Conservation (phyloP, 148 eudicot genomes). For the Vaccinium corymbosum region DNA sequence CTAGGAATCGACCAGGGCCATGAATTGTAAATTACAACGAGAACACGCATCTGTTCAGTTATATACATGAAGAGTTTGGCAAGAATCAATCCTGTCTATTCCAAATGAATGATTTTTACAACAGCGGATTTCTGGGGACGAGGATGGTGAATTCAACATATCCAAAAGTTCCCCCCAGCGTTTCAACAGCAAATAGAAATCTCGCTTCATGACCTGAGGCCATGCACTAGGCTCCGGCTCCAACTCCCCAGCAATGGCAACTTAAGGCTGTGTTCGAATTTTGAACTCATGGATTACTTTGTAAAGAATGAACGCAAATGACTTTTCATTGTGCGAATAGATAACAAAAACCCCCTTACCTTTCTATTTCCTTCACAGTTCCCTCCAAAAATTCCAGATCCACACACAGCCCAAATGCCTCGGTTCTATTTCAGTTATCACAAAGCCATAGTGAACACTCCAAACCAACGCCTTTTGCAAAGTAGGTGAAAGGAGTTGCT, state of each 20-base stretch:
- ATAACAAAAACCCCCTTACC: not conserved
- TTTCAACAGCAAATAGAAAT: not conserved
- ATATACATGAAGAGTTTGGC: not conserved
- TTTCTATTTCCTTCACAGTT: not conserved
- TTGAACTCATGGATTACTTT: not conserved
- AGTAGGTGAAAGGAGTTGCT: not conserved
- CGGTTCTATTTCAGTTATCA: conserved; percentile 6
- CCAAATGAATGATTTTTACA: not conserved
- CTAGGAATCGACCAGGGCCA: not conserved
- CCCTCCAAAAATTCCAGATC: not conserved
- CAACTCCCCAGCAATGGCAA: not conserved
- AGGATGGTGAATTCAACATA: not conserved
- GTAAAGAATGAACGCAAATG: not conserved
- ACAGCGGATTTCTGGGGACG: not conserved
- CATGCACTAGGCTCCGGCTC: not conserved
- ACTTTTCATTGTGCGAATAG: not conserved
- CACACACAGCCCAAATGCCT: not conserved
- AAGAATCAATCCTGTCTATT: not conserved
- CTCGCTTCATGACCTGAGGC: not conserved
- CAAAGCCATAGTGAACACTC: not conserved
- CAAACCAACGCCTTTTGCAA: not conserved
- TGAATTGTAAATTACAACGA: not conserved
- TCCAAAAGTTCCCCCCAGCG: not conserved
- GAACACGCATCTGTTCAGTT: not conserved
- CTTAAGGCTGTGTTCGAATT: not conserved